phyloP scores from a whole-genome alignment of 345 rosid species.

The Trapa bicornis region DNA sequence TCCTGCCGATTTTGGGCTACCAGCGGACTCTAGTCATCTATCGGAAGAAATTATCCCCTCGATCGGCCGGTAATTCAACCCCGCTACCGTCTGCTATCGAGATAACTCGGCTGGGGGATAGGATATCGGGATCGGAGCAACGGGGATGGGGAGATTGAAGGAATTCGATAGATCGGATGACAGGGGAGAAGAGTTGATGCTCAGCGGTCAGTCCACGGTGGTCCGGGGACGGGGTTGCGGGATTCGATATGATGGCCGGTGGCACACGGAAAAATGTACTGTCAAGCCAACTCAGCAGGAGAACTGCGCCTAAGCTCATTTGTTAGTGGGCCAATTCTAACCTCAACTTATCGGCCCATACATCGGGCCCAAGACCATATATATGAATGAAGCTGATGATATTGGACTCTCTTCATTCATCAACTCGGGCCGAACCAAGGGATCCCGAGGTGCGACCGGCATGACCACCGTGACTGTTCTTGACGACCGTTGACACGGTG shows the following conservation, averaged over 20 bases:
- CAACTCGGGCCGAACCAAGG: too few relatives aligned
- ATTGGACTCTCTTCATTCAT: too few relatives aligned
- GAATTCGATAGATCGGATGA: not conserved
- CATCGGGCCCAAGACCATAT: too few relatives aligned
- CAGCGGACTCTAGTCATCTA: not conserved
- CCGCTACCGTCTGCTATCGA: not conserved
- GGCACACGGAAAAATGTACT: not conserved
- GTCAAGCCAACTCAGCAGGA: too few relatives aligned
- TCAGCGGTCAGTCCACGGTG: not conserved
- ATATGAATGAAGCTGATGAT: too few relatives aligned
- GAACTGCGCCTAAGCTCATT: too few relatives aligned
- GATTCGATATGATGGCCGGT: not conserved
- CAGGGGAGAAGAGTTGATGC: not conserved
- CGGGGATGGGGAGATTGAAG: not conserved
- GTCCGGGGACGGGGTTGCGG: not conserved
- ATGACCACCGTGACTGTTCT: too few relatives aligned
- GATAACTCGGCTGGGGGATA: not conserved
- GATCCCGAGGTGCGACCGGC: too few relatives aligned
- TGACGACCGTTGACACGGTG: too few relatives aligned
- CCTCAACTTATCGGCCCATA: too few relatives aligned
- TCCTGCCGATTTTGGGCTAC: conserved; percentile 4
- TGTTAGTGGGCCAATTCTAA: too few relatives aligned
- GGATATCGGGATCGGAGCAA: not conserved
- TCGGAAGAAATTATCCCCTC: not conserved
- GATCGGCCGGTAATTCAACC: not conserved